Conservation (phyloP, 1,284 basidiomycete genomes). For the Cryptococcus sp. region DNA sequence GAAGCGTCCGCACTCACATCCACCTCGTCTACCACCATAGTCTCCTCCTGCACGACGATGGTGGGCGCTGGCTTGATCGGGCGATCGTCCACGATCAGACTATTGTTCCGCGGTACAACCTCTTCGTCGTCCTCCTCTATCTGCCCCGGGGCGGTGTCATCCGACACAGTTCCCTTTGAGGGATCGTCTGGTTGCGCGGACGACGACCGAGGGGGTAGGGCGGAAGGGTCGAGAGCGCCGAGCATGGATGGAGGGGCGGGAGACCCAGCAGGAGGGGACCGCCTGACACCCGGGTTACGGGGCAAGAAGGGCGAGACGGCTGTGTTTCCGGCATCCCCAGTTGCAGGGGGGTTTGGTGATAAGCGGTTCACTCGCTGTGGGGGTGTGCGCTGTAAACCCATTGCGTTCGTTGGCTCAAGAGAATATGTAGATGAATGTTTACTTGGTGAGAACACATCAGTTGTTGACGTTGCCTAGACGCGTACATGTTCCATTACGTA, state of each 20-base stretch:
- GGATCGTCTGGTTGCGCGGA: too few relatives aligned
- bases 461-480: too few relatives aligned
- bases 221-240: too few relatives aligned
- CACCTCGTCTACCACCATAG: conserved; percentile 6
- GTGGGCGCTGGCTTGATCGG: conserved; percentile 11
- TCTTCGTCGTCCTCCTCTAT: not conserved
- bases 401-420: conserved; percentile 6
- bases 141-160: not conserved
- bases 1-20: not conserved
- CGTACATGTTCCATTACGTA: too few relatives aligned
- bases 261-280: conserved; percentile 6
- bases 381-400: conserved; percentile 38
- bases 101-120: not conserved
- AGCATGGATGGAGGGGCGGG: too few relatives aligned
- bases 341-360: not conserved
- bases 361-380: conserved; percentile 16
- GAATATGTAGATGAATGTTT: too few relatives aligned
- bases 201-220: too few relatives aligned
- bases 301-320: conserved; percentile 17
- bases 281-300: conserved; percentile 24
- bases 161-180: too few relatives aligned
- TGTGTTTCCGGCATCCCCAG: not conserved
- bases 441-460: too few relatives aligned
- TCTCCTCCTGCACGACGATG: conserved; percentile 1
- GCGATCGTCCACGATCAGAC: conserved; percentile 11